Percentiles rank a stretch among this genome's conserved stretches.
These are phyloP conservation scores for Yamadazyma epiphylla DNA, from an alignment of 1,139 yeast species.

Conservation along the genomic window DNA sequence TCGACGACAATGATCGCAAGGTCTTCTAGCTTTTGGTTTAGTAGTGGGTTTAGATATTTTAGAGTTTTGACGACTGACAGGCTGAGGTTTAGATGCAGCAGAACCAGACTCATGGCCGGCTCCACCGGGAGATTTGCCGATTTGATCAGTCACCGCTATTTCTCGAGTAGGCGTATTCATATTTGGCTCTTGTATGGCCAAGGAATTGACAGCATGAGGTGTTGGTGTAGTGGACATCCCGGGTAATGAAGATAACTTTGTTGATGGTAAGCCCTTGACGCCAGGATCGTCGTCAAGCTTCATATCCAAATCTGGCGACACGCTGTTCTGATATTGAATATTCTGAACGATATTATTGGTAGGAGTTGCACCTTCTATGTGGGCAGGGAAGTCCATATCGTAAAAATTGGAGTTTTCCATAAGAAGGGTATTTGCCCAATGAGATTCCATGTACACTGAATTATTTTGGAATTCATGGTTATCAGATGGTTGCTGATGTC, in stretches of 20 bases:
- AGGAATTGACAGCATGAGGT: not conserved
- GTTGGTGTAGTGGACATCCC: slow-evolving; percentile 1
- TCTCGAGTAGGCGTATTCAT: not conserved
- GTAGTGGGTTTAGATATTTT: slow-evolving; percentile 3
- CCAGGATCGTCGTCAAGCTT: slow-evolving; percentile 2
- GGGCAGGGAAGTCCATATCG: slow-evolving; percentile 16
- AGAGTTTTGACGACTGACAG: slow-evolving; percentile 1
- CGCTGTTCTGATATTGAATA: slow-evolving; percentile 32
- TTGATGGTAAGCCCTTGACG: too few relatives aligned
- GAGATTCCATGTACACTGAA: too few relatives aligned
- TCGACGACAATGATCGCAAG: slow-evolving; percentile 70
- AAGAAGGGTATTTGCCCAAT: too few relatives aligned
- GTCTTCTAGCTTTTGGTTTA: slow-evolving; percentile 33
- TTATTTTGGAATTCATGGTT: too few relatives aligned
- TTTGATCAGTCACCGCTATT: too few relatives aligned
- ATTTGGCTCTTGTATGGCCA: not conserved
- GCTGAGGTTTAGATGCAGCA: too few relatives aligned
- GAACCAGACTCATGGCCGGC: not conserved
- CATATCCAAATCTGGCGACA: slow-evolving; percentile 11
- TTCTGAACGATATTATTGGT: slow-evolving; percentile 26
- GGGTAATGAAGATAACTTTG: not conserved
- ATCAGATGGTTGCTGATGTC: too few relatives aligned
- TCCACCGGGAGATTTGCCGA: not conserved
- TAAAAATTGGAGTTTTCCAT: slow-evolving; percentile 5
- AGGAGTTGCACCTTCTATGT: slow-evolving; percentile 13